phyloP scores from a whole-genome alignment of 1,284 basidiomycete genomes.

The Afroboletus lepidellus region DNA sequence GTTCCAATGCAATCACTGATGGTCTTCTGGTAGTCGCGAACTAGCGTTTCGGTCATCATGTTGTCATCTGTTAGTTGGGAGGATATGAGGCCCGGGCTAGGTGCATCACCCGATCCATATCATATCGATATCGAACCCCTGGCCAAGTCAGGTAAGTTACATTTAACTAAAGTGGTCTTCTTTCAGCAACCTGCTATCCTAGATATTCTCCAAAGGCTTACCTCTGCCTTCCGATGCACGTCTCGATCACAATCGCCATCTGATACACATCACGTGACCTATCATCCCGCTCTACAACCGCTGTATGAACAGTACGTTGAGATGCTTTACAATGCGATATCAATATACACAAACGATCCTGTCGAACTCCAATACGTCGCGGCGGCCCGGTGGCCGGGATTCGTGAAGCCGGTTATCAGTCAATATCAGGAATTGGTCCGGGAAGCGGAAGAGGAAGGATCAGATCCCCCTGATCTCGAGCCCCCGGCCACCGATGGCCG shows the following conservation, averaged over 20 bases:
- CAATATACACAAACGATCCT: conserved; percentile 64
- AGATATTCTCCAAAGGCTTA: conserved; percentile 34
- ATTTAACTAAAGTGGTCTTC: not conserved
- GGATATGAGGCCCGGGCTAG: conserved; percentile 65
- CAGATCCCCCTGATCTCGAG: conserved; percentile 29
- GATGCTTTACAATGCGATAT: conserved; percentile 62
- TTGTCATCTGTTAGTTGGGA: conserved; percentile 74
- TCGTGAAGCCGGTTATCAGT: conserved; percentile 64
- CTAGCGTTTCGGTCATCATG: conserved; percentile 58
- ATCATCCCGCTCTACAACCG: conserved; percentile 52
- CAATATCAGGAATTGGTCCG: conserved; percentile 38
- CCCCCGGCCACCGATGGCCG: conserved; percentile 54
- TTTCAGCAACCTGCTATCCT: not conserved
- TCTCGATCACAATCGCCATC: conserved; percentile 28
- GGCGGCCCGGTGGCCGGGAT: conserved; percentile 77
- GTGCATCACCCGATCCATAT: conserved; percentile 75
- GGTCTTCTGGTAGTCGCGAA: conserved; percentile 36
- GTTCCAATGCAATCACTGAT: conserved; percentile 4
- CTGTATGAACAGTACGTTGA: conserved; percentile 69
- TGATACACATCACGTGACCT: conserved; percentile 35
- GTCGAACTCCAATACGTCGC: conserved; percentile 75
- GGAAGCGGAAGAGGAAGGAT: conserved; percentile 25
- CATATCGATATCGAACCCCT: conserved; percentile 61
- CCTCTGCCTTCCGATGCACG: conserved; percentile 27
- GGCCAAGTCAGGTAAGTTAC: conserved; percentile 57